Evolutionary conservation across 768 basidiomycete genomes (phyloP).

Genomic region (Phallus indusiatus): DNA sequence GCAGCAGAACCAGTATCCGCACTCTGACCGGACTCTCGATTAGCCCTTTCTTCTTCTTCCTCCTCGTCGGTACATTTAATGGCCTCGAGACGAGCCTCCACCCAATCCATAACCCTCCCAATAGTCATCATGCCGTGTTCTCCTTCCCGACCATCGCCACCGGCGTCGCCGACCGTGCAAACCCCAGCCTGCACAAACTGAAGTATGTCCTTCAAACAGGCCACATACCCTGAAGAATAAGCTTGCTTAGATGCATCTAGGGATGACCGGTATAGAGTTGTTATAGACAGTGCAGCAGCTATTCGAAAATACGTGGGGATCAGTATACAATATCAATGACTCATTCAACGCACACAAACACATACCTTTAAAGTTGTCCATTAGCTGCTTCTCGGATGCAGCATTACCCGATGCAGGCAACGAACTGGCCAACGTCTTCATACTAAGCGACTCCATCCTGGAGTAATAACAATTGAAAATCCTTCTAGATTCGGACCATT

Average conservation of each 20-base stretch:
- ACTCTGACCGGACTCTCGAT: neutral
- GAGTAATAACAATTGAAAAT: neutral
- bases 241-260: conserved; percentile 67
- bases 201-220: conserved; percentile 73
- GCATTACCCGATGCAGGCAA: conserved; percentile 59
- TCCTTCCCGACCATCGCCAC: conserved; percentile 29
- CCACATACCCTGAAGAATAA: conserved; percentile 71
- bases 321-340: neutral
- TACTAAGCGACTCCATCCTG: conserved; percentile 66
- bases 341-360: neutral
- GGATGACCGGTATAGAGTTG: conserved; percentile 76
- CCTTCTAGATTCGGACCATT: neutral
- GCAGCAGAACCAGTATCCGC: neutral
- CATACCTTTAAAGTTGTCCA: conserved; percentile 74
- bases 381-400: conserved; percentile 72
- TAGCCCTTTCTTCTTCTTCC: conserved; percentile 45
- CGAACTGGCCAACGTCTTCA: conserved; percentile 69
- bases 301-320: conserved; percentile 11
- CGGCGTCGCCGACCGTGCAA: conserved; percentile 27
- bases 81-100: conserved; percentile 72
- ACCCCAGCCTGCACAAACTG: conserved; percentile 79
- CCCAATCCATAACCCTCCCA: conserved; percentile 77
- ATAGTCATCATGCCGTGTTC: conserved; percentile 56
- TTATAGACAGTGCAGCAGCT: conserved; percentile 81
- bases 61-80: conserved; percentile 68